Percentiles rank a stretch among this genome's conserved stretches.
phyloP scores from a whole-genome alignment of 148 eudicot species.

The Rheum nobile region DNA sequence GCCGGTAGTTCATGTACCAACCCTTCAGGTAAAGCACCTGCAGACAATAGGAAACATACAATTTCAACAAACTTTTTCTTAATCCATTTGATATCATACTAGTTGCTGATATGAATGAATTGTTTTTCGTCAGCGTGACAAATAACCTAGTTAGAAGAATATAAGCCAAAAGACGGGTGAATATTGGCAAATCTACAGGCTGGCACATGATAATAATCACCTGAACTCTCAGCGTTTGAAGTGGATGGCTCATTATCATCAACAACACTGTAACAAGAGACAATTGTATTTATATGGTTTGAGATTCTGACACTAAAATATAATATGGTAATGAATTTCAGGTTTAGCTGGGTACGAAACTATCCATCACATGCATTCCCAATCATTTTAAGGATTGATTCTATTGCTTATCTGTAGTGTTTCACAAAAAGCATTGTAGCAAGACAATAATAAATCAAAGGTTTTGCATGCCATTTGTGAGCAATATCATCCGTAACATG shows the following conservation, averaged over 20 bases:
- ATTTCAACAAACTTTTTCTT: background rate
- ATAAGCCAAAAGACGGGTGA: background rate
- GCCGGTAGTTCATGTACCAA: slow-evolving; percentile 66
- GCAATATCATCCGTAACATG: background rate
- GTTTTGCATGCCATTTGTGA: background rate
- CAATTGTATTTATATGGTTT: background rate
- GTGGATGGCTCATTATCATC: slow-evolving; percentile 42
- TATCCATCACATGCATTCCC: background rate
- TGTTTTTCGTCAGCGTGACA: background rate
- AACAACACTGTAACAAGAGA: slow-evolving; percentile 42
- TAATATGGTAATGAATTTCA: background rate
- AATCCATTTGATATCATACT: no score
- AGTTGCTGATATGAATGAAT: background rate
- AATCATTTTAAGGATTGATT: background rate
- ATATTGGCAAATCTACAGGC: background rate
- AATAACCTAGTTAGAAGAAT: background rate
- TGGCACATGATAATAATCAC: slow-evolving; percentile 17
- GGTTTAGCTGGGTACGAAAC: background rate
- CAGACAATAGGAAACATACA: background rate
- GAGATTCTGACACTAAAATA: slow-evolving; percentile 3
- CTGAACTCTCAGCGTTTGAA: slow-evolving; percentile 30
- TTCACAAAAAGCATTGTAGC: background rate
- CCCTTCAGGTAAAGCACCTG: slow-evolving; percentile 77
- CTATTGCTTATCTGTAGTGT: background rate
- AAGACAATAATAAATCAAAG: background rate